Conservation (phyloP, 768 basidiomycete species). For the Roridomyces roridus region DNA sequence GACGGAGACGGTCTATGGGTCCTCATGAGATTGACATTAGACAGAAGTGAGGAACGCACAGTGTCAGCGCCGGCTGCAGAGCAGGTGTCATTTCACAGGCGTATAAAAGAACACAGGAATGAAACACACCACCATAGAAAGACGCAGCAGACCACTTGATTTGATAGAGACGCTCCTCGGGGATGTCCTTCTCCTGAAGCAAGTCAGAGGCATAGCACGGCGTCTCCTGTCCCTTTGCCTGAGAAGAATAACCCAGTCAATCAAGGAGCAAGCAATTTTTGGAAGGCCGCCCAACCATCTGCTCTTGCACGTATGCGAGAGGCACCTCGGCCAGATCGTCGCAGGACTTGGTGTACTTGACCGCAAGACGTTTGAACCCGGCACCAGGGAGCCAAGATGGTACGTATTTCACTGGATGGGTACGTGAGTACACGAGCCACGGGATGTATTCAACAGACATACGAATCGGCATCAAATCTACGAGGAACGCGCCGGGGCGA, state of each 20-base stretch:
- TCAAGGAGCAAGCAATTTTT: neutral
- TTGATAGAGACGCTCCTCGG: constrained; percentile 39
- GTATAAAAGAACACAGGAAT: neutral
- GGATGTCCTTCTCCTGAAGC: constrained; percentile 36
- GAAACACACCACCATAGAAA: constrained; percentile 43
- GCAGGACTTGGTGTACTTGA: constrained; percentile 48
- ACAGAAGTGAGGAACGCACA: too few relatives aligned
- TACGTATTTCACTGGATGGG: constrained; percentile 15
- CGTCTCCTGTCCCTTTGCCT: constrained; percentile 34
- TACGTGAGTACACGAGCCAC: neutral
- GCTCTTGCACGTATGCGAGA: constrained; percentile 47
- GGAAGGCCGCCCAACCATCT: constrained; percentile 42
- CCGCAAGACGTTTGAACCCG: constrained; percentile 54
- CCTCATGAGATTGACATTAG: too few relatives aligned
- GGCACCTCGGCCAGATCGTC: constrained; percentile 54
- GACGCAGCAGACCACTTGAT: constrained; percentile 54
- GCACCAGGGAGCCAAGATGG: constrained; percentile 51
- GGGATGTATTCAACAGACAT: constrained; percentile 13
- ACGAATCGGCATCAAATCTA: constrained; percentile 57
- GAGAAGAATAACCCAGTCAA: constrained; percentile 28
- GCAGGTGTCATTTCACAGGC: neutral
- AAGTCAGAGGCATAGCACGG: constrained; percentile 40
- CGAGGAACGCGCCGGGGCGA: constrained; percentile 51
- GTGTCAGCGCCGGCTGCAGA: constrained; percentile 47
- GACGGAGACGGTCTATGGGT: constrained; percentile 48